Conservation (phyloP, 2,329 filamentous ascomycete species). For the Ascochyta clinopodiicola region DNA sequence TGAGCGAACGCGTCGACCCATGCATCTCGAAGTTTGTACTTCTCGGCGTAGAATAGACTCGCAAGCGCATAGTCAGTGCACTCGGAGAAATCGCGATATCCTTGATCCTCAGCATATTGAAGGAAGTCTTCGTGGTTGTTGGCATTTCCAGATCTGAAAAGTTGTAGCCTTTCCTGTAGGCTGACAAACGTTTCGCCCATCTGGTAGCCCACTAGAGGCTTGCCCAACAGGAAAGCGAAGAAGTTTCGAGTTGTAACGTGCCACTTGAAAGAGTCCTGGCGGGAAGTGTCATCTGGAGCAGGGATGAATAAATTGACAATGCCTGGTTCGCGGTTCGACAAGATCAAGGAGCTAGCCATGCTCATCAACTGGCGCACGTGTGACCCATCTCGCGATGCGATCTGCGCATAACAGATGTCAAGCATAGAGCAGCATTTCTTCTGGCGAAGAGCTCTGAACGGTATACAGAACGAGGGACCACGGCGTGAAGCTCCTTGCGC, state of each 20-base stretch:
- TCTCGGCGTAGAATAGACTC: slow-evolving; percentile 71
- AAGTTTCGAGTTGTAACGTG: slow-evolving; percentile 76
- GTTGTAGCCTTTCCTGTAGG: slow-evolving; percentile 69
- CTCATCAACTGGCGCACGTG: slow-evolving; percentile 16
- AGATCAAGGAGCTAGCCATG: slow-evolving; percentile 45
- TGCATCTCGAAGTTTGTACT: slow-evolving; percentile 66
- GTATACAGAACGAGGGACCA: slow-evolving; percentile 72
- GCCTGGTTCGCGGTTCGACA: slow-evolving; percentile 44
- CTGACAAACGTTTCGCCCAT: slow-evolving; percentile 69
- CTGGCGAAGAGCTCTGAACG: slow-evolving; percentile 63
- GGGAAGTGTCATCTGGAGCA: slow-evolving; percentile 61
- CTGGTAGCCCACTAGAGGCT: slow-evolving; percentile 70
- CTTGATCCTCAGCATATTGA: slow-evolving; percentile 70
- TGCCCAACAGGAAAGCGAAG: slow-evolving; percentile 72
- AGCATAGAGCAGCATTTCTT: slow-evolving; percentile 68
- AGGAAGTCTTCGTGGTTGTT: slow-evolving; percentile 69
- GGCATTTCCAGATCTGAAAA: slow-evolving; percentile 62
- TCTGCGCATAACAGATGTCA: slow-evolving; percentile 51
- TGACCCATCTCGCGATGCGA: slow-evolving; percentile 25
- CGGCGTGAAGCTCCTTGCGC: slow-evolving; percentile 68
- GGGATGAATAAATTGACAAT: slow-evolving; percentile 72
- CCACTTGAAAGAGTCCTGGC: slow-evolving; percentile 64
- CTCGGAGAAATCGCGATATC: slow-evolving; percentile 71
- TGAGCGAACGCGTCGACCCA: slow-evolving; percentile 79
- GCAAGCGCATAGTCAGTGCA: slow-evolving; percentile 73